Conservation (phyloP, 2,329 filamentous ascomycete species). For the Penicillium thymicola region DNA sequence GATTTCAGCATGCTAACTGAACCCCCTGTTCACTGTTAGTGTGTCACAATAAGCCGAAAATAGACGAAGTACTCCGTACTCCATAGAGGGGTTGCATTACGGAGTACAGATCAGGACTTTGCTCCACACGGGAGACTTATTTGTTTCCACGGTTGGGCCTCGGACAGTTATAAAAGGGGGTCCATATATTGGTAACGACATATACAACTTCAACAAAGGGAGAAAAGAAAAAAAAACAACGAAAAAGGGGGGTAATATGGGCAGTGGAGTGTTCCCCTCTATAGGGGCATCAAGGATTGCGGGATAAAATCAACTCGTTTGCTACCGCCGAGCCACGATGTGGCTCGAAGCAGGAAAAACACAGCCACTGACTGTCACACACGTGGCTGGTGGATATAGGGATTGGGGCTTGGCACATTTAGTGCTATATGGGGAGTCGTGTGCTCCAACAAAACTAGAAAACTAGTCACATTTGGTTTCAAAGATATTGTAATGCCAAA, state of each 20-base stretch:
- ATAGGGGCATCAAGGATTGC: not conserved
- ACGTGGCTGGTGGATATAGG: constrained; percentile 19
- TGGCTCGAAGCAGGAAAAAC: constrained; percentile 13
- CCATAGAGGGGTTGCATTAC: not conserved
- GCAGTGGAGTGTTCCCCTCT: constrained; percentile 2
- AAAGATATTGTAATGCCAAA: not conserved
- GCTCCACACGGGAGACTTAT: constrained; percentile 4
- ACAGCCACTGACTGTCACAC: constrained; percentile 24
- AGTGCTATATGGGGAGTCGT: not conserved
- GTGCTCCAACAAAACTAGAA: not conserved
- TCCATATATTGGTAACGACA: not conserved
- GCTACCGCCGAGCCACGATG: constrained; percentile 15
- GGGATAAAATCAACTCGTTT: not conserved
- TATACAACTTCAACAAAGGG: not conserved
- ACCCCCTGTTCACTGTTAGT: not conserved
- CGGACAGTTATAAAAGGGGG: not conserved
- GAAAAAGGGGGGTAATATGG: not conserved
- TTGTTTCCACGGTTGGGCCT: not conserved
- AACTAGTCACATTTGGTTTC: not conserved
- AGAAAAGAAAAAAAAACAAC: not conserved
- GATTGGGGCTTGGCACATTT: not conserved
- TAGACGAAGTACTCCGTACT: not conserved
- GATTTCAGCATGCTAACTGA: constrained; percentile 1
- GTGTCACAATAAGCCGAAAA: not conserved
- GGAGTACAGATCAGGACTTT: not conserved